These are phyloP conservation scores for Candida ipomoeae DNA, from an alignment of 805 yeast species.

Conservation along the genomic window DNA sequence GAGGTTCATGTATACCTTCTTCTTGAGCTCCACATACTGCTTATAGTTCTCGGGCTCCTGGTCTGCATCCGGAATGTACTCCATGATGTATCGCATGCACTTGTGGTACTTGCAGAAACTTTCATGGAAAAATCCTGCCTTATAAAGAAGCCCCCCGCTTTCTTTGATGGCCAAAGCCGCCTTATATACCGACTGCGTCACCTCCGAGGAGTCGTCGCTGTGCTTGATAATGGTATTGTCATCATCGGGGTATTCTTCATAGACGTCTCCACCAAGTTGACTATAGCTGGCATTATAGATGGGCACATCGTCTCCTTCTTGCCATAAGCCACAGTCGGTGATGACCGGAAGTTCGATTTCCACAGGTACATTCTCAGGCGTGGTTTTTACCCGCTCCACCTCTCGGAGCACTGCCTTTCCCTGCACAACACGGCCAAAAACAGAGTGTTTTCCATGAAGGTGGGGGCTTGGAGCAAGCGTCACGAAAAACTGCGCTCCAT, in stretches of 20 bases:
- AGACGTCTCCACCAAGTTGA: slow-evolving; percentile 61
- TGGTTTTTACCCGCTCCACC: slow-evolving; percentile 47
- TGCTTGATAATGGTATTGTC: slow-evolving; percentile 56
- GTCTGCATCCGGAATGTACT: slow-evolving; percentile 66
- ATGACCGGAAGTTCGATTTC: slow-evolving; percentile 44
- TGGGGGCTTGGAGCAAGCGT: slow-evolving; percentile 69
- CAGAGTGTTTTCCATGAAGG: slow-evolving; percentile 68
- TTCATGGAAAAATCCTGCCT: slow-evolving; percentile 44
- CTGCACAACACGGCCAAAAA: slow-evolving; percentile 65
- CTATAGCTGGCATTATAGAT: slow-evolving; percentile 60
- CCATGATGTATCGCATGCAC: slow-evolving; percentile 65
- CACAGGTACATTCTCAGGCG: slow-evolving; percentile 40
- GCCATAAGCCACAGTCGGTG: slow-evolving; percentile 62
- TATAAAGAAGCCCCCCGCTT: slow-evolving; percentile 60
- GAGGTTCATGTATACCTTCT: slow-evolving; percentile 56
- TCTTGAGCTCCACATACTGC: slow-evolving; percentile 49
- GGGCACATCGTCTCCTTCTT: slow-evolving; percentile 48
- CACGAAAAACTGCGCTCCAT: slow-evolving; percentile 68
- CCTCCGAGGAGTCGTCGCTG: slow-evolving; percentile 22
- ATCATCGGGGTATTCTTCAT: slow-evolving; percentile 77
- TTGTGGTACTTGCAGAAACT: slow-evolving; percentile 64
- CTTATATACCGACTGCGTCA: slow-evolving; percentile 43
- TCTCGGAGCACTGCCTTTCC: slow-evolving; percentile 71
- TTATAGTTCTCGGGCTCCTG: slow-evolving; percentile 49
- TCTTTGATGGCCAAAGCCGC: slow-evolving; percentile 58